Evolutionary conservation across 1,284 basidiomycete genomes (phyloP).

Genomic region (Cryptococcus sp.): DNA sequence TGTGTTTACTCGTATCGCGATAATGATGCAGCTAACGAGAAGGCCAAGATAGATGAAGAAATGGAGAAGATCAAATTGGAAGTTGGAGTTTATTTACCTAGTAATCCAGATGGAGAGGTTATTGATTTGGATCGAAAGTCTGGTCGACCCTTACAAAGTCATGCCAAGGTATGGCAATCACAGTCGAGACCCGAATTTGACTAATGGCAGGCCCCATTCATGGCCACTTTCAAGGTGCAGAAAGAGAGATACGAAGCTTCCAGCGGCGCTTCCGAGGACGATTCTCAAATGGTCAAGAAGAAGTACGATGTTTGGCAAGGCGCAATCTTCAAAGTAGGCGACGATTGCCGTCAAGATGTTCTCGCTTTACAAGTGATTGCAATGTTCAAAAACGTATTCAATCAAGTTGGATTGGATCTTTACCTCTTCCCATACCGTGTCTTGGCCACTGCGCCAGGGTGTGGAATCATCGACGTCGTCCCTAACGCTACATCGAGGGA

Average conservation of each 20-base stretch:
- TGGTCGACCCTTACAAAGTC: conserved; percentile 91
- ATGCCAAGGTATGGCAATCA: conserved; percentile 71
- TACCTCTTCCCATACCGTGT: conserved; percentile 97
- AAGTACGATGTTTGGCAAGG: conserved; percentile 93
- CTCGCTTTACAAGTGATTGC: conserved; percentile 95
- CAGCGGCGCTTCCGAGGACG: conserved; percentile 23
- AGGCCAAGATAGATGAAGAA: conserved; percentile 99
- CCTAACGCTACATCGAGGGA: conserved; percentile 97
- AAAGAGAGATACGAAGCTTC: conserved; percentile 63
- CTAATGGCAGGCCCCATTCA: conserved; percentile 85
- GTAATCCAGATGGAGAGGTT: conserved; percentile 94
- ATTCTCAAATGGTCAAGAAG: conserved; percentile 53
- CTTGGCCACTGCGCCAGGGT: conserved; percentile 95
- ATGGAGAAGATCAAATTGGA: conserved; percentile 95
- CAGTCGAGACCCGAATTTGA: background rate
- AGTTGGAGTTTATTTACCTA: conserved; percentile 92
- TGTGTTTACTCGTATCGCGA: conserved; percentile 24
- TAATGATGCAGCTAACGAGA: background rate
- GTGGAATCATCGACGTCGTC: conserved; percentile 97
- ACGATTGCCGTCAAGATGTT: conserved; percentile 97
- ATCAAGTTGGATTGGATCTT: conserved; percentile 74
- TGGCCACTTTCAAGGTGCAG: conserved; percentile 99
- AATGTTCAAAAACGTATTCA: conserved; percentile 99
- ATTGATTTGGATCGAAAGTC: conserved; percentile 96
- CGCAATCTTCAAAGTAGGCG: conserved; percentile 99